Percentiles rank a stretch among this genome's conserved stretches.
Evolutionary conservation across 345 rosid species (phyloP).

Genomic region (Rhizophora apiculata): DNA sequence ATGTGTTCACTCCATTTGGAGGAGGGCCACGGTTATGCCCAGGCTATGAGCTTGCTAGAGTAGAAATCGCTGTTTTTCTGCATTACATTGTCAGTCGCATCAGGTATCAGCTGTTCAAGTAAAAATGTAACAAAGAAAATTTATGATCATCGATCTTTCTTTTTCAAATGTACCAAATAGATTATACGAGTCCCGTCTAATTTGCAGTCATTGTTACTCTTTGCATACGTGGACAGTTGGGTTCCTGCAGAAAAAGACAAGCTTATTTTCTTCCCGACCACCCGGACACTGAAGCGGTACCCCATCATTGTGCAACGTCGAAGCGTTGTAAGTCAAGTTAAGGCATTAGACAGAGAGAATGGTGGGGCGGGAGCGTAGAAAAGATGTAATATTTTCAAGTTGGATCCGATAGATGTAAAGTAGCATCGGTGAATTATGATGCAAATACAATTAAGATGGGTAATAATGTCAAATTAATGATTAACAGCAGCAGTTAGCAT

Average conservation of each 20-base stretch:
- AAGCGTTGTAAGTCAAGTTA: background rate
- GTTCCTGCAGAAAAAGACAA: slow-evolving; percentile 78
- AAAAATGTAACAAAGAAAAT: no score
- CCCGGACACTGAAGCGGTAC: slow-evolving; percentile 87
- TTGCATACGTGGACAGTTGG: slow-evolving; percentile 49
- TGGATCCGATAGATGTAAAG: background rate
- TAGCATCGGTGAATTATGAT: slow-evolving; percentile 11
- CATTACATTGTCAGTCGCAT: slow-evolving; percentile 30
- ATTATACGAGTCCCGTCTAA: no score
- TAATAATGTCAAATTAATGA: no score
- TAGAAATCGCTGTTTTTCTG: slow-evolving; percentile 28
- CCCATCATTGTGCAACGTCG: slow-evolving; percentile 67
- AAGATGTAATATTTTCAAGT: background rate
- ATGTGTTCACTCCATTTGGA: slow-evolving; percentile 31
- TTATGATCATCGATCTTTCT: no score
- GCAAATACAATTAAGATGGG: background rate
- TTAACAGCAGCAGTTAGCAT: no score
- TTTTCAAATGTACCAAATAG: no score
- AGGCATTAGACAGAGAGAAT: background rate
- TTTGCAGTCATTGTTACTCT: background rate
- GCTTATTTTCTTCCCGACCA: slow-evolving; percentile 89
- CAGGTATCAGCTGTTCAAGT: slow-evolving; percentile 16
- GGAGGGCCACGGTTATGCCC: slow-evolving; percentile 38
- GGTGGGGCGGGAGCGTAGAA: background rate
- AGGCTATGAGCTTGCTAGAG: slow-evolving; percentile 37